Evolutionary conservation across 1,284 basidiomycete species (phyloP).

Genomic region (Ceratobasidium sp.): DNA sequence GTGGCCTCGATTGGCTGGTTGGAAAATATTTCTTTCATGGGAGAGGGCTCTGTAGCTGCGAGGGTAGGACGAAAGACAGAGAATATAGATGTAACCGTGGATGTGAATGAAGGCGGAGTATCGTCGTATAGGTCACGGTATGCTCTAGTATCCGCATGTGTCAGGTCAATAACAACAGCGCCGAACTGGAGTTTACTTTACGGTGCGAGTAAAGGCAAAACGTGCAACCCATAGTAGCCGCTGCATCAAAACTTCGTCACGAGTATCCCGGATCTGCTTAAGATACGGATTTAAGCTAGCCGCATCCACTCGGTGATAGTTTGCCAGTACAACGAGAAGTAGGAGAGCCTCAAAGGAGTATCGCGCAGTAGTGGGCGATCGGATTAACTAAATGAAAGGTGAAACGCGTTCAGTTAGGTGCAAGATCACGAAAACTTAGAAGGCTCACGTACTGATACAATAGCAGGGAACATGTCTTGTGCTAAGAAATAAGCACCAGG

Average conservation of each 20-base stretch:
- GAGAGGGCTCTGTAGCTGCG: conserved; percentile 7
- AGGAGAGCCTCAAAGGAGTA: conserved; percentile 69
- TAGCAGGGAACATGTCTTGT: conserved; percentile 66
- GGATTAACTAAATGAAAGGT: conserved; percentile 52
- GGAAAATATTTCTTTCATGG: conserved; percentile 31
- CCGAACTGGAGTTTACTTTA: conserved; percentile 59
- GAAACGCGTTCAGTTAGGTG: not conserved
- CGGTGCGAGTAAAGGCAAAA: conserved; percentile 62
- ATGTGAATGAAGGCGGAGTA: conserved; percentile 61
- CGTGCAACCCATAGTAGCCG: conserved; percentile 67
- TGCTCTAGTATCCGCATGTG: conserved; percentile 55
- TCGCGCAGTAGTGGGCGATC: conserved; percentile 63
- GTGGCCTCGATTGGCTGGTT: conserved; percentile 67
- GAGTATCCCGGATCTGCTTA: conserved; percentile 61
- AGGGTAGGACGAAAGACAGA: conserved; percentile 35
- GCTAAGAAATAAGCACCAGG: conserved; percentile 74
- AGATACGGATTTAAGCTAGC: conserved; percentile 73
- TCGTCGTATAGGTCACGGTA: conserved; percentile 68
- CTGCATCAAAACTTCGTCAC: conserved; percentile 63
- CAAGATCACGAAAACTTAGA: conserved; percentile 6
- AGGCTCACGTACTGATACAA: conserved; percentile 59
- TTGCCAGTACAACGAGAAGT: conserved; percentile 65
- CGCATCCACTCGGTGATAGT: conserved; percentile 75
- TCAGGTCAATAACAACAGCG: not conserved
- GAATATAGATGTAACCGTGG: conserved; percentile 61